A percentile compares a stretch with the other conserved stretches of the same genome.
phyloP scores from a whole-genome alignment of 1,139 yeast species.

The Diutina sp. region DNA sequence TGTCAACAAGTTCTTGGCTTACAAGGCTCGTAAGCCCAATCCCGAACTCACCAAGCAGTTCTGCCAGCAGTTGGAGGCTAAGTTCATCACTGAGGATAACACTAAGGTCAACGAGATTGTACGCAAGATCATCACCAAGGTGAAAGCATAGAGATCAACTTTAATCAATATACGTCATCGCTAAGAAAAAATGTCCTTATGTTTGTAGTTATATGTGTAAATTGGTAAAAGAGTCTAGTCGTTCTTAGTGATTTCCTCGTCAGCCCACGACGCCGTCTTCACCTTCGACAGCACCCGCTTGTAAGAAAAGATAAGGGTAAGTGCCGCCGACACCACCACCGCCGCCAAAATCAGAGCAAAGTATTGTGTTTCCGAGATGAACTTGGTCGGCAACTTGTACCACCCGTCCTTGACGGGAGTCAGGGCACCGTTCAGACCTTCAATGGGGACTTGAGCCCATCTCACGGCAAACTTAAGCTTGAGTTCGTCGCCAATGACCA shows the following conservation, averaged over 20 bases:
- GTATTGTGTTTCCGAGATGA: slow-evolving; percentile 14
- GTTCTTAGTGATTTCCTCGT: neutral
- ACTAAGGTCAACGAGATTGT: neutral
- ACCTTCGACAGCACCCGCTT: neutral
- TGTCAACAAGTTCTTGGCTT: slow-evolving; percentile 60
- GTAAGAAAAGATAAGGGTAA: slow-evolving; percentile 9
- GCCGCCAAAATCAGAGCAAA: slow-evolving; percentile 13
- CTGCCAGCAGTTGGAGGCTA: slow-evolving; percentile 18
- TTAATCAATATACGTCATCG: neutral
- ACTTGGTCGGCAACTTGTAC: slow-evolving; percentile 23
- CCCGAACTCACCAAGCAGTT: slow-evolving; percentile 32
- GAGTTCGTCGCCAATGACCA: slow-evolving; percentile 53
- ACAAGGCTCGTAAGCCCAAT: slow-evolving; percentile 31
- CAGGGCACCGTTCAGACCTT: slow-evolving; percentile 8
- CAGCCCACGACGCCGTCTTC: neutral
- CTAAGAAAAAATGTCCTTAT: neutral
- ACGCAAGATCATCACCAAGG: neutral
- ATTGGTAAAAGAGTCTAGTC: neutral
- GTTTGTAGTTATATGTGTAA: neutral
- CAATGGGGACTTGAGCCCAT: slow-evolving; percentile 32
- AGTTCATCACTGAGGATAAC: neutral
- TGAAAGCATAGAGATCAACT: neutral
- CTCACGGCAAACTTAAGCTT: slow-evolving; percentile 45
- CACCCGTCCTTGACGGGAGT: slow-evolving; percentile 29
- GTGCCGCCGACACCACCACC: slow-evolving; percentile 13